phyloP scores from a whole-genome alignment of 495 filamentous ascomycete species.

The Corynascus novoguineensis region DNA sequence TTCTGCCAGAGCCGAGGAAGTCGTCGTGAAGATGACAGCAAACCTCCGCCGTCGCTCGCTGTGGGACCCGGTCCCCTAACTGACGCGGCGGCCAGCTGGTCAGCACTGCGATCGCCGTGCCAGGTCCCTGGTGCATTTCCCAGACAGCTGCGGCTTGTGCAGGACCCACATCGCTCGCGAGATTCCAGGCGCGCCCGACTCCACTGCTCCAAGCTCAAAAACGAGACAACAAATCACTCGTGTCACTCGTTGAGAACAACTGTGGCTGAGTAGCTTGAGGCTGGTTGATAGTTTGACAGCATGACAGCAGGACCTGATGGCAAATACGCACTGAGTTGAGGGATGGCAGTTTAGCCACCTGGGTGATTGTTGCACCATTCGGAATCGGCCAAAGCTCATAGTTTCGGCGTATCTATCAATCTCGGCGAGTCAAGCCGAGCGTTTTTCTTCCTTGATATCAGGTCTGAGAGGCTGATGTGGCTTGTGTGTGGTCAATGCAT shows the following conservation, averaged over 20 bases:
- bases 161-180: too few species aligned
- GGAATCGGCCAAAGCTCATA: too few species aligned
- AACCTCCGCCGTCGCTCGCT: not conserved
- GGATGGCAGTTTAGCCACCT: too few species aligned
- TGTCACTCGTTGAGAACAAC: not conserved
- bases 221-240: not conserved
- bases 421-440: too few species aligned
- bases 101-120: not conserved
- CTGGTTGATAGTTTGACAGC: too few species aligned
- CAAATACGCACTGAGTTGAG: too few species aligned
- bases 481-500: not conserved
- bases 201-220: not conserved
- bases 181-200: not conserved
- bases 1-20: not conserved
- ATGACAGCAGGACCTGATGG: too few species aligned
- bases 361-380: too few species aligned
- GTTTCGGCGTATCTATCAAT: too few species aligned
- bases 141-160: not conserved
- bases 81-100: conserved; percentile 19
- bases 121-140: not conserved
- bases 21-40: conserved; percentile 18
- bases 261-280: not conserved
- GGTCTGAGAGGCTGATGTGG: not conserved
- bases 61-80: conserved; percentile 10
- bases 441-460: not conserved